A percentile compares a stretch with the other conserved stretches of the same genome.
Evolutionary conservation across 2,329 filamentous ascomycete genomes (phyloP).

Genomic region (Triangularia verruculosa): DNA sequence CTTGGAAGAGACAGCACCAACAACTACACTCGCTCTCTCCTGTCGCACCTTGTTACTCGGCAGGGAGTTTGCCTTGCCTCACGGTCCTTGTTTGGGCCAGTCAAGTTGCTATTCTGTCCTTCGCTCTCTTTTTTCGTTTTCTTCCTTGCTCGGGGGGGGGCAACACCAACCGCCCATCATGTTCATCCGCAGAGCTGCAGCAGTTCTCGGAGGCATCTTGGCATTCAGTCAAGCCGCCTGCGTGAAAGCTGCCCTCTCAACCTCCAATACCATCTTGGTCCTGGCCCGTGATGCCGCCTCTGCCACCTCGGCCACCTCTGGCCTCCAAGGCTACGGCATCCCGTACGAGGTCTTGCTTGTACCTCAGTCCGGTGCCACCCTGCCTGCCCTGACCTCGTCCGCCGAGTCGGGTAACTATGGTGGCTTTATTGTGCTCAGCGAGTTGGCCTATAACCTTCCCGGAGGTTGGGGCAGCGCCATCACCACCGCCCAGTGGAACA

Average conservation of each 20-base stretch:
- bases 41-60: slow-evolving; percentile 6
- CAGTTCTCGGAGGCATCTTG: slow-evolving; percentile 6
- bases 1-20: neutral
- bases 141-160: neutral
- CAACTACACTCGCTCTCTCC: neutral
- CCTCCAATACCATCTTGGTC: slow-evolving; percentile 51
- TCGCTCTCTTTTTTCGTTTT: neutral
- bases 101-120: neutral
- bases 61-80: neutral
- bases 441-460: slow-evolving; percentile 54
- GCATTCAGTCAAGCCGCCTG: slow-evolving; percentile 1
- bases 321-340: slow-evolving; percentile 60
- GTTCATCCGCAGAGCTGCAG: slow-evolving; percentile 2
- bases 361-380: slow-evolving; percentile 47
- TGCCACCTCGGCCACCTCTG: slow-evolving; percentile 48
- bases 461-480: slow-evolving; percentile 50
- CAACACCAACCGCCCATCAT: slow-evolving; percentile 7
- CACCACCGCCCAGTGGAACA: slow-evolving; percentile 53
- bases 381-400: slow-evolving; percentile 52
- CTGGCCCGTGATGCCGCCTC: slow-evolving; percentile 51
- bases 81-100: neutral
- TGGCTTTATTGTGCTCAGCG: slow-evolving; percentile 53
- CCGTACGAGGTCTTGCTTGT: slow-evolving; percentile 54
- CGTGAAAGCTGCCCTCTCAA: slow-evolving; percentile 24
- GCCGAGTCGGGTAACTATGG: slow-evolving; percentile 54